These are phyloP conservation scores for Claviceps citrina DNA, from an alignment of 2,329 filamentous ascomycete species.

Conservation along the genomic window DNA sequence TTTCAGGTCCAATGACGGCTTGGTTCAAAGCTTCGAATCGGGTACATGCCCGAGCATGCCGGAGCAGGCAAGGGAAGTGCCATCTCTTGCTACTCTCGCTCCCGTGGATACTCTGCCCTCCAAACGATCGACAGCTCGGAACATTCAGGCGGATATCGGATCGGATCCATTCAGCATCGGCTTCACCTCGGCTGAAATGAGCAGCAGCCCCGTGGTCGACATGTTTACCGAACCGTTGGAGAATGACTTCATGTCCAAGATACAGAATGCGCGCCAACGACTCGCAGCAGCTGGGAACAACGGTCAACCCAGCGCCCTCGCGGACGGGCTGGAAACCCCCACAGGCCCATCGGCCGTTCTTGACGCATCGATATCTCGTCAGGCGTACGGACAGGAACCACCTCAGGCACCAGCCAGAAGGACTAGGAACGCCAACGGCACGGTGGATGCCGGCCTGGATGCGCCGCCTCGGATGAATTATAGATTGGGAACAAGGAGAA, in stretches of 20 bases:
- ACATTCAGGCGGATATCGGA: slow-evolving; percentile 20
- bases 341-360: slow-evolving; percentile 12
- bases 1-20: slow-evolving; percentile 54
- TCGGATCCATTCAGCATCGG: slow-evolving; percentile 38
- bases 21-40: slow-evolving; percentile 32
- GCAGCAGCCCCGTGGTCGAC: slow-evolving; percentile 23
- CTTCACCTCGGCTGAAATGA: slow-evolving; percentile 24
- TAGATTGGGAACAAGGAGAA: slow-evolving; percentile 31
- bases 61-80: slow-evolving; percentile 23
- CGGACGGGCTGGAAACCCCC: slow-evolving; percentile 51
- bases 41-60: slow-evolving; percentile 11
- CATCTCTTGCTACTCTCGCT: slow-evolving; percentile 11
- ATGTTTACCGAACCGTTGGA: slow-evolving; percentile 28
- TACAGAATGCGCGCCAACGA: slow-evolving; percentile 35
- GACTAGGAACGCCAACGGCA: slow-evolving; percentile 36
- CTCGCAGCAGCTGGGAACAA: slow-evolving; percentile 24
- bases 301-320: slow-evolving; percentile 18
- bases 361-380: slow-evolving; percentile 13
- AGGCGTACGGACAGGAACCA: slow-evolving; percentile 24
- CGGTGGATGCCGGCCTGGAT: slow-evolving; percentile 39
- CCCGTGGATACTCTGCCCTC: slow-evolving; percentile 24
- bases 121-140: slow-evolving; percentile 27
- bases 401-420: slow-evolving; percentile 38
- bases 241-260: slow-evolving; percentile 41
- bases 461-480: slow-evolving; percentile 51